Base-by-base conservation (phyloP, 2,329 filamentous ascomycete genomes). In the Penicillium sp. region DNA sequence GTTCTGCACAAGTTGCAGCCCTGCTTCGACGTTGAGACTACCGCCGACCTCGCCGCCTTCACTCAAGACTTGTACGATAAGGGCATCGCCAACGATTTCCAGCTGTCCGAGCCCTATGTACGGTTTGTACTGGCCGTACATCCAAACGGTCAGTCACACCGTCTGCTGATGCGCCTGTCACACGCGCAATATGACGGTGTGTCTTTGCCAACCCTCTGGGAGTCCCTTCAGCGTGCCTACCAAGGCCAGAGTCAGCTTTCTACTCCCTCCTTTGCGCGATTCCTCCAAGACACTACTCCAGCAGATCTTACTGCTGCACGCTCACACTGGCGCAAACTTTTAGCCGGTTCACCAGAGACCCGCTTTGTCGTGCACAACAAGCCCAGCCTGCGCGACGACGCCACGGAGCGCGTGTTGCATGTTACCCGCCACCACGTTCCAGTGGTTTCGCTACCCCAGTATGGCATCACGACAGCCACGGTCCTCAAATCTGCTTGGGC, bases 401-500 rank as follows among this genome's bases (percentile, higher is more conserved):
- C 34, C 34, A 37, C 34, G 34, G 34, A 37, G 16, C 34, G 34
- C 34, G 34, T 37, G 16, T 37, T 37, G 34, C 34, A 37, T 37
- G 34, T 37, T 37, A 37, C 34, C 34, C 34, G 34, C 16, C 37
- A 58, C 55, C 3, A 53, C 45, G 48, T 40, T 54, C 52, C 56
- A 4, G 29, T 55, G n/a, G 39, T 57, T 15, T 44, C 61, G 16
- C 49, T 53, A 38, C 40, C 52, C 16, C 25, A 47, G 23, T 52
- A 58, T 27, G 57, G 61, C 21, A 65, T 71, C 44, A 68, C 67
- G 3, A n/a, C 55, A 29, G 54, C 65, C 38, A 67, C 80, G 0
- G 75, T 85, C 3, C 72, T 85, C 34, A 84, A 83, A 64, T 78
- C 81, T 0, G 82, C 82, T 0, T 86, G 83, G 82, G 79, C 81